A percentile compares a stretch with the other conserved stretches of the same genome.
Evolutionary conservation across 2,329 filamentous ascomycete genomes (phyloP).

Genomic region (Didymella keratinophila): DNA sequence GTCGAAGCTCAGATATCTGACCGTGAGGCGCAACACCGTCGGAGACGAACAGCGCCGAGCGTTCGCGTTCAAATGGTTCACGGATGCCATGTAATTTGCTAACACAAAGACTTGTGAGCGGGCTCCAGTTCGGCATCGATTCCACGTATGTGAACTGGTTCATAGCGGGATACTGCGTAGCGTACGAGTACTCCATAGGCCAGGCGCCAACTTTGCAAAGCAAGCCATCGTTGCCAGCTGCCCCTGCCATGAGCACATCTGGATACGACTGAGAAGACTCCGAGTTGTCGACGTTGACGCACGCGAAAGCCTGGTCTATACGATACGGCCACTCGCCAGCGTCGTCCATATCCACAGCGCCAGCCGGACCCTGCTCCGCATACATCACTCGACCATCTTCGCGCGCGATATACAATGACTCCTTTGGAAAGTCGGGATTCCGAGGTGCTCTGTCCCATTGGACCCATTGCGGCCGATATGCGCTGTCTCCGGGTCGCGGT

Average conservation of each 20-base stretch:
- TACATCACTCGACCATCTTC: constrained; percentile 85
- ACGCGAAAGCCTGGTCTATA: constrained; percentile 83
- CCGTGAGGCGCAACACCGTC: constrained; percentile 56
- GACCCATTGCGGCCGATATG: constrained; percentile 71
- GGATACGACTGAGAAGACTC: constrained; percentile 64
- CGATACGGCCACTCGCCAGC: constrained; percentile 71
- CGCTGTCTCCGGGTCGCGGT: constrained; percentile 53
- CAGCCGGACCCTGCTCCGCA: constrained; percentile 65
- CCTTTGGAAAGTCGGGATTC: constrained; percentile 64
- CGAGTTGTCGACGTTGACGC: constrained; percentile 59
- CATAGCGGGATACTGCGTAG: constrained; percentile 61
- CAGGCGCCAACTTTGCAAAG: constrained; percentile 71
- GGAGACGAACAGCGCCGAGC: constrained; percentile 49
- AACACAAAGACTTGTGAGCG: constrained; percentile 59
- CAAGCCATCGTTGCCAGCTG: constrained; percentile 78
- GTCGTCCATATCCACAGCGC: constrained; percentile 52
- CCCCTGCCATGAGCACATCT: constrained; percentile 82
- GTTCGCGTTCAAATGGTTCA: constrained; percentile 30
- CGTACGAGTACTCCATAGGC: constrained; percentile 55
- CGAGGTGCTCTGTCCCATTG: constrained; percentile 84
- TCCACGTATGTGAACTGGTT: constrained; percentile 59
- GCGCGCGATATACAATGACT: constrained; percentile 84
- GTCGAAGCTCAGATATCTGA: constrained; percentile 53
- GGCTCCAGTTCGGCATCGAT: constrained; percentile 68
- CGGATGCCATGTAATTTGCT: constrained; percentile 36